phyloP scores from a whole-genome alignment of 78 protist genomes.

The Chrysochromulina tobinii region DNA sequence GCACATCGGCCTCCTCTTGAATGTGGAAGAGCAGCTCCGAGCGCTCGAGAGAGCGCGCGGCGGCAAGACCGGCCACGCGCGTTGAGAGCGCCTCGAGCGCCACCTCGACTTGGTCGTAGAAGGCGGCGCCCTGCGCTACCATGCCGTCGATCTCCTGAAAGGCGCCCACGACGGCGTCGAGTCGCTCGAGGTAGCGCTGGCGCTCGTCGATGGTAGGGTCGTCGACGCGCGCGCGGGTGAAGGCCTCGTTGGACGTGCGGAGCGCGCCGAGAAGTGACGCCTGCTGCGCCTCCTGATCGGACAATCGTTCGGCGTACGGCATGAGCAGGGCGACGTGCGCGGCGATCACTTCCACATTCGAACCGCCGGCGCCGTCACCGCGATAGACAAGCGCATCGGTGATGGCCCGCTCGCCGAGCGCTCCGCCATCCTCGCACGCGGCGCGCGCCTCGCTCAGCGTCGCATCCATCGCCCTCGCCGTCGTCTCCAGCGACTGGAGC shows the following conservation, averaged over 20 bases:
- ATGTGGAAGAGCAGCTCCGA: too few species aligned
- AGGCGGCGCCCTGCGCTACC: too few species aligned
- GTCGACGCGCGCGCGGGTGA: too few species aligned
- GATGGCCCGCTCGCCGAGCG: not conserved
- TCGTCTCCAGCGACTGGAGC: not conserved
- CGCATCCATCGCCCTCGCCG: not conserved
- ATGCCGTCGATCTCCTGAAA: too few species aligned
- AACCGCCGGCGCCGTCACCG: not conserved
- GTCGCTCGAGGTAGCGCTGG: too few species aligned
- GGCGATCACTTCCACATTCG: not conserved
- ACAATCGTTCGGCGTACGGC: not conserved
- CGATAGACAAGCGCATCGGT: not conserved
- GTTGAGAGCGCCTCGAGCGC: too few species aligned
- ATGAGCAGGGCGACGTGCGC: not conserved
- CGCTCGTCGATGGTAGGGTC: too few species aligned
- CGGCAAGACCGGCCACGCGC: too few species aligned
- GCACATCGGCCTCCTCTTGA: too few species aligned
- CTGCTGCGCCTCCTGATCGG: not conserved
- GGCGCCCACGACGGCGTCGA: too few species aligned
- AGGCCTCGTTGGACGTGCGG: not conserved
- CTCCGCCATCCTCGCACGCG: not conserved
- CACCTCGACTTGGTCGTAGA: too few species aligned
- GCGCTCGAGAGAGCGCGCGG: too few species aligned
- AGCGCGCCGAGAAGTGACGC: not conserved
- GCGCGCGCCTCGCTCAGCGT: not conserved